Evolutionary conservation across 2,329 filamentous ascomycete species (phyloP), one percentile per base, ranked within the genome.

Genomic region (Cercospora sp.): DNA sequence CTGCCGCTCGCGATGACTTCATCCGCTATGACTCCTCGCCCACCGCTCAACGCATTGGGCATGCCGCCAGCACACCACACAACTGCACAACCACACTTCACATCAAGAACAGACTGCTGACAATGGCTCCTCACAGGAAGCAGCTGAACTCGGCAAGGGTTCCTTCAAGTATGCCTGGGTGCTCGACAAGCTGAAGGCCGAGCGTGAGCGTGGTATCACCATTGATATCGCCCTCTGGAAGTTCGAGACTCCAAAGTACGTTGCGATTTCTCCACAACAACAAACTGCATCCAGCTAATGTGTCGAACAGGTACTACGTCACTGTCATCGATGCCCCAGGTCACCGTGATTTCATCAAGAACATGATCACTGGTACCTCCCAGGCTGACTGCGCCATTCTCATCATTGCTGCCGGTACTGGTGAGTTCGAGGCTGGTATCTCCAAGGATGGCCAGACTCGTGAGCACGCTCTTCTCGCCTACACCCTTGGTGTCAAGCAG

Each of bases 351-450:
- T 99, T 98, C 90, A 98, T 99, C 93, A 99, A 99, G 94, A 99
- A 98, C 94, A 99, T 99, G 95, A 99, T 99, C 86, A 98, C 95
- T 91, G 95, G 95, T 94, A 98, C 95, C 82, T 99, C 95, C 85
- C 95, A 98, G 91, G 95, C 95, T 80, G 95, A 99, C 83, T 98
- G 95, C 87, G 95, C 95, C 82, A 93, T 99, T 85, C 94, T 99
- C 89, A 98, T 99, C 88, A 99, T 99, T 86, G 95, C 94, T 80
- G 93, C 95, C 82, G 95, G 95, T 89, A 97, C 93, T 93, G 95
- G 95, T 97, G 95, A 99, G 90, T 99, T 99, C 91, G 95, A 99
- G 91, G 95, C 95, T 91, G 95, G 95, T 98, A 99, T 99, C 92
- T 98, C 95, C 91, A 99, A 99, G 93, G 95, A 98, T 93, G 95